A percentile compares a stretch with the other conserved stretches of the same genome.
Evolutionary conservation across 2,329 filamentous ascomycete genomes (phyloP).

Genomic region (Leptographium flavum): DNA sequence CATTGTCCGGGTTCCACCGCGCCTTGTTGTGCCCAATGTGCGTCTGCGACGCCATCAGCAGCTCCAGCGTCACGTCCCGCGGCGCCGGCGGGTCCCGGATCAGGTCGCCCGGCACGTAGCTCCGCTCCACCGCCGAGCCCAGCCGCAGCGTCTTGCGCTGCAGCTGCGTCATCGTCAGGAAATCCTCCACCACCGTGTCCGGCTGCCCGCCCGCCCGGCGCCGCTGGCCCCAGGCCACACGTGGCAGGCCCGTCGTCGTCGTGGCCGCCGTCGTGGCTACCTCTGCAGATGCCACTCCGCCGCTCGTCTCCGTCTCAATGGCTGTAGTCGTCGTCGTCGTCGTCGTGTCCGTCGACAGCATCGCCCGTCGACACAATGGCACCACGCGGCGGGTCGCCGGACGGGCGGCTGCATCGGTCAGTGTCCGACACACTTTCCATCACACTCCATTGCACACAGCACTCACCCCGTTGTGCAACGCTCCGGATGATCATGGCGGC

Average conservation of each 20-base stretch:
- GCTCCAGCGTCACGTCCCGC: conserved; percentile 74
- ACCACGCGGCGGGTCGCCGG: neutral
- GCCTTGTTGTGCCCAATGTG: conserved; percentile 86
- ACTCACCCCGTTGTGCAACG: conserved; percentile 38
- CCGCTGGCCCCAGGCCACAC: conserved; percentile 1
- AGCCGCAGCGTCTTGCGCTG: conserved; percentile 30
- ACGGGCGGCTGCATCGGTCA: neutral
- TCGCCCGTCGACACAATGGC: conserved; percentile 21
- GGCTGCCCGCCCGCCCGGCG: conserved; percentile 2
- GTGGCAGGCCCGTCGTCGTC: neutral
- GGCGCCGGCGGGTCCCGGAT: conserved; percentile 60
- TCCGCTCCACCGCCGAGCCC: conserved; percentile 33
- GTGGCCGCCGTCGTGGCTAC: neutral
- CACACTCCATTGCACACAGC: neutral
- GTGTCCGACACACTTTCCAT: neutral
- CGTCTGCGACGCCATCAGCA: conserved; percentile 74
- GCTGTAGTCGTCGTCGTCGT: conserved; percentile 13
- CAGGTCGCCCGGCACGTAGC: conserved; percentile 53
- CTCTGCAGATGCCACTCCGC: neutral
- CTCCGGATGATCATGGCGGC: conserved; percentile 42
- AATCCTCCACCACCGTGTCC: conserved; percentile 20
- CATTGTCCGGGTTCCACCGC: conserved; percentile 89
- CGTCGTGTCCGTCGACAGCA: conserved; percentile 20
- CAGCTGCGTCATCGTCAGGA: conserved; percentile 24
- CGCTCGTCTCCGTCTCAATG: neutral